A percentile compares a stretch with the other conserved stretches of the same genome.
phyloP scores from a whole-genome alignment of 164 flowering plant genomes.

The Vitis amurensis region DNA sequence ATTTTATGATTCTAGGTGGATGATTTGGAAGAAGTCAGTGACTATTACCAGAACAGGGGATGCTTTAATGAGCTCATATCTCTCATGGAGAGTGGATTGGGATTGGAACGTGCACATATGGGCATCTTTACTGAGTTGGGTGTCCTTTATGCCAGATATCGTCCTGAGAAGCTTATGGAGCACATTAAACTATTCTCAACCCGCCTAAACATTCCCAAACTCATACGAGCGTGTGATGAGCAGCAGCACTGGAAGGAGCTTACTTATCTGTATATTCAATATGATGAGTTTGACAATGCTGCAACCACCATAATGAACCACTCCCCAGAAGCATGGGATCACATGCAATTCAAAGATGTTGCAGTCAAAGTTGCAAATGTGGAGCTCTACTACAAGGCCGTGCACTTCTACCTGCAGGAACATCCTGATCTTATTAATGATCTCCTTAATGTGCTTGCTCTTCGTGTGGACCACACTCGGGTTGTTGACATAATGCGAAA shows the following conservation, averaged over 20 bases:
- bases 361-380: slow-evolving; percentile 95
- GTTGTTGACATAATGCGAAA: slow-evolving; percentile 99
- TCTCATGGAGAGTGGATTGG: slow-evolving; percentile 98
- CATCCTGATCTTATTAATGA: slow-evolving; percentile 98
- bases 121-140: slow-evolving; percentile 99
- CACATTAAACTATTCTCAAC: slow-evolving; percentile 94
- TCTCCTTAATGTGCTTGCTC: slow-evolving; percentile 92
- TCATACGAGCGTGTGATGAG: slow-evolving; percentile 95
- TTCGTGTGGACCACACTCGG: slow-evolving; percentile 90
- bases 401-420: slow-evolving; percentile 96
- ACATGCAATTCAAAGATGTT: slow-evolving; percentile 99
- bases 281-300: slow-evolving; percentile 99
- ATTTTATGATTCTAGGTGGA: slow-evolving; percentile 61
- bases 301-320: slow-evolving; percentile 97
- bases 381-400: slow-evolving; percentile 96
- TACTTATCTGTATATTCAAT: slow-evolving; percentile 87
- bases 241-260: slow-evolving; percentile 99
- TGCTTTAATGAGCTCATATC: slow-evolving; percentile 92
- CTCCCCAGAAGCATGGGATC: slow-evolving; percentile 99
- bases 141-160: slow-evolving; percentile 96
- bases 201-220: slow-evolving; percentile 94
- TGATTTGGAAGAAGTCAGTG: slow-evolving; percentile 98
- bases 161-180: slow-evolving; percentile 98
- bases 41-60: slow-evolving; percentile 94
- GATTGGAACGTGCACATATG: slow-evolving; percentile 99